phyloP scores from a whole-genome alignment of 768 basidiomycete genomes.

The Auriscalpium microsporum region DNA sequence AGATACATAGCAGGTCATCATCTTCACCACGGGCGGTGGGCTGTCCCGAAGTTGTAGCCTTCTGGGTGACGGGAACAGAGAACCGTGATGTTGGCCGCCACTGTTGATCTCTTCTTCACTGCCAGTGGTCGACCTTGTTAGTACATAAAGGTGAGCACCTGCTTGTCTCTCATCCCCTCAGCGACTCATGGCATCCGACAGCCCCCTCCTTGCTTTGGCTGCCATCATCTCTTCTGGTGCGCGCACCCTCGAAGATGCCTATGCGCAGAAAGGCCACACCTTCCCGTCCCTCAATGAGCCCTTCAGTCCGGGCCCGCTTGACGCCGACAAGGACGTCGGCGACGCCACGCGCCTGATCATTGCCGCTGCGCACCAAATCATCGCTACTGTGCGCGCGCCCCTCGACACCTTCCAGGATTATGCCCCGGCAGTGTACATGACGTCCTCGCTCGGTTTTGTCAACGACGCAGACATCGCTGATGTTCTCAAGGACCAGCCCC shows the following conservation, averaged over 20 bases:
- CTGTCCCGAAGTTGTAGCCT: too few species aligned
- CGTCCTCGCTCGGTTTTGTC: neutral
- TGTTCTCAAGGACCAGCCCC: neutral
- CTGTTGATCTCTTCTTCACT: too few species aligned
- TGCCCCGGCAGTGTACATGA: neutral
- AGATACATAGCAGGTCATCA: too few species aligned
- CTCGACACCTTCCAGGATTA: neutral
- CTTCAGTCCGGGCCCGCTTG: neutral
- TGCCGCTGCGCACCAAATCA: conserved; percentile 3
- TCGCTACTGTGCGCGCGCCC: conserved; percentile 1
- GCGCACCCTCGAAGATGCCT: neutral
- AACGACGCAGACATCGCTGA: conserved; percentile 2
- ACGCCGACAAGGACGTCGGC: neutral
- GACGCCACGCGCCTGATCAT: neutral
- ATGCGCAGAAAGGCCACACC: neutral
- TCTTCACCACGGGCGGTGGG: too few species aligned
- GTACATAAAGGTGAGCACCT: neutral
- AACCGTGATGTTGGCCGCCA: too few species aligned
- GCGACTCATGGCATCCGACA: neutral
- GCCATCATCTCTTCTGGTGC: neutral
- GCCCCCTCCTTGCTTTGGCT: neutral
- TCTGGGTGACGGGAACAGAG: too few species aligned
- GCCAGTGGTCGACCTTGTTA: too few species aligned
- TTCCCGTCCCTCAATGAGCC: neutral
- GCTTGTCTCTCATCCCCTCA: too few species aligned